phyloP scores from a whole-genome alignment of 495 filamentous ascomycete species.

The Penicillium goetzii region DNA sequence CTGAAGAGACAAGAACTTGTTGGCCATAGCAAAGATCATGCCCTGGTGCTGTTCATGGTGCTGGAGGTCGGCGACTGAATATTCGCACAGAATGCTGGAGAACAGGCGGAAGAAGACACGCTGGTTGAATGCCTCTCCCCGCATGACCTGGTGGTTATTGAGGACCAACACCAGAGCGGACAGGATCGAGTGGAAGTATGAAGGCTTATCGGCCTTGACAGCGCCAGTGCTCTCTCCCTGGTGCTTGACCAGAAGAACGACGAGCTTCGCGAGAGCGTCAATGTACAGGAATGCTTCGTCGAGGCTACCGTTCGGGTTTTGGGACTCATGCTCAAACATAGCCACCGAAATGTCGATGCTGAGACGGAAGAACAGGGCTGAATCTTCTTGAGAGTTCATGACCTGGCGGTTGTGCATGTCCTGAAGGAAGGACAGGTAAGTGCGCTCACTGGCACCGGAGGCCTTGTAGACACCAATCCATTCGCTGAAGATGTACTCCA shows the following conservation, averaged over 20 bases:
- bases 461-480: constrained; percentile 86
- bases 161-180: constrained; percentile 77
- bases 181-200: constrained; percentile 74
- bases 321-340: constrained; percentile 68
- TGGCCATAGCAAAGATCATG: constrained; percentile 72
- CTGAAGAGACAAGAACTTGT: constrained; percentile 73
- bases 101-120: constrained; percentile 92
- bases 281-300: constrained; percentile 74
- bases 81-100: constrained; percentile 78
- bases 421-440: constrained; percentile 75
- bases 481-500: constrained; percentile 93
- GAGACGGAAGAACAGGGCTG: constrained; percentile 75
- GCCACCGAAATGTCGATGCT: constrained; percentile 80
- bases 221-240: constrained; percentile 64
- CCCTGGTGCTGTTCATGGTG: constrained; percentile 63
- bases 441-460: constrained; percentile 68
- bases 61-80: constrained; percentile 50
- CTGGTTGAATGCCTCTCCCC: constrained; percentile 80
- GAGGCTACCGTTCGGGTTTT: constrained; percentile 61
- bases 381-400: constrained; percentile 71
- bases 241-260: constrained; percentile 72
- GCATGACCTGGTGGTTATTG: constrained; percentile 81
- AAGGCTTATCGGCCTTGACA: constrained; percentile 60
- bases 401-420: constrained; percentile 77
- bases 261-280: constrained; percentile 87